Conservation (phyloP, 208 protist species). For the Wallacemonas sp. region DNA sequence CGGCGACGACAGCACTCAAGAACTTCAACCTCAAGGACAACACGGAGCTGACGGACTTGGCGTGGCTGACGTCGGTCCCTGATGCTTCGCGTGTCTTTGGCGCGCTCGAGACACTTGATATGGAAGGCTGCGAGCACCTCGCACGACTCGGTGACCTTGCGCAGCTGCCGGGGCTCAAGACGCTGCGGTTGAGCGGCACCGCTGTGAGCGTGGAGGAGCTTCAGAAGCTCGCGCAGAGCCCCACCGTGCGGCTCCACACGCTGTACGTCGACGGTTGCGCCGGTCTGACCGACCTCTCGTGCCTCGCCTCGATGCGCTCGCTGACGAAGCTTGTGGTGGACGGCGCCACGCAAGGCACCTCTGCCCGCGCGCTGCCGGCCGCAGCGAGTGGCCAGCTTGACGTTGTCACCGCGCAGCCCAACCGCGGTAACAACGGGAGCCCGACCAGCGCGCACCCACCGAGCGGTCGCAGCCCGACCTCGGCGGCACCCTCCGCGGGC, state of each 20-base stretch:
- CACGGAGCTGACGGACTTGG: conserved; percentile 28
- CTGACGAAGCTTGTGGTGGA: conserved; percentile 41
- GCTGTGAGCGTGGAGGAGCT: conserved; percentile 33
- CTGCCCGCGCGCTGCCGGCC: not conserved
- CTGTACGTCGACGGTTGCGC: conserved; percentile 49
- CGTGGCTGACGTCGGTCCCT: conserved; percentile 34
- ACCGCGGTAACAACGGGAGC: conserved; percentile 13
- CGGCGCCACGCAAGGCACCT: conserved; percentile 3
- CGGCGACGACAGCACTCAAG: conserved; percentile 30
- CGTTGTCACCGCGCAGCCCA: conserved; percentile 23
- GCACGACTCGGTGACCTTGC: conserved; percentile 25
- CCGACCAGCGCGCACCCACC: conserved; percentile 3
- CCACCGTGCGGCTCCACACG: conserved; percentile 17
- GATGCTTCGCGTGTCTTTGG: conserved; percentile 19
- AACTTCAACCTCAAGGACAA: conserved; percentile 78
- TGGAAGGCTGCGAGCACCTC: conserved; percentile 50
- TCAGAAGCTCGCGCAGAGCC: conserved; percentile 10
- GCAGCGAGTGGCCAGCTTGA: conserved; percentile 18
- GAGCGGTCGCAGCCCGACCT: not conserved
- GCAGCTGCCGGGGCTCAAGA: conserved; percentile 38
- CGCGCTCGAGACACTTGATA: conserved; percentile 49
- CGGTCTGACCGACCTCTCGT: conserved; percentile 28
- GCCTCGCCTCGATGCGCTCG: conserved; percentile 27
- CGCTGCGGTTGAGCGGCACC: conserved; percentile 42
- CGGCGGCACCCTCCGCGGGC: too few relatives aligned